Percentiles rank a stretch among this genome's conserved stretches.
These are phyloP conservation scores for Erodium maritimum DNA, from an alignment of 345 rosid species.

Conservation along the genomic window DNA sequence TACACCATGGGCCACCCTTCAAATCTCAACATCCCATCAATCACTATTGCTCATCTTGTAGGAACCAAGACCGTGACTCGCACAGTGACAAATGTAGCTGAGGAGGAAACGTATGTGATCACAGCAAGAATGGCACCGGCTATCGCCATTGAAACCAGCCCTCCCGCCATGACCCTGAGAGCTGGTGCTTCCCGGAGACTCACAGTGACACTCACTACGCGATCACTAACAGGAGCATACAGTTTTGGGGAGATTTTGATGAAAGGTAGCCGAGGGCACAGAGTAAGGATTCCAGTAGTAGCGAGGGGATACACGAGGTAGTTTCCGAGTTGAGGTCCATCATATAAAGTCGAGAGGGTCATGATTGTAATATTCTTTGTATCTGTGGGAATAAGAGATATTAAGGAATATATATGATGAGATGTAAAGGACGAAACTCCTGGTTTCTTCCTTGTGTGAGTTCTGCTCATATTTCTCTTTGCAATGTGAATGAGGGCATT, in stretches of 20 bases:
- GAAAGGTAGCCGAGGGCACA: conserved; percentile 96
- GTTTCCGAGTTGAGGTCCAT: background rate
- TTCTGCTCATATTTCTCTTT: too few relatives aligned
- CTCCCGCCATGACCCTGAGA: conserved; percentile 83
- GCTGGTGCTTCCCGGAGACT: conserved; percentile 56
- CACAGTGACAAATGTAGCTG: conserved; percentile 70
- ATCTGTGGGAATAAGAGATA: background rate
- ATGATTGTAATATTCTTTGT: too few relatives aligned
- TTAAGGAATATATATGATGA: conserved; percentile 7
- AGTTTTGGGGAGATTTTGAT: conserved; percentile 70
- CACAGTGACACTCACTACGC: conserved; percentile 49
- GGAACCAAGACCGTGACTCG: conserved; percentile 55
- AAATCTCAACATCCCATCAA: conserved; percentile 89
- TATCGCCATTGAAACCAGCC: conserved; percentile 63
- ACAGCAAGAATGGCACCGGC: conserved; percentile 75
- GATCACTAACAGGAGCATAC: conserved; percentile 57
- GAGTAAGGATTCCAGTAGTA: conserved; percentile 74
- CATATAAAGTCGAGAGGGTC: too few relatives aligned
- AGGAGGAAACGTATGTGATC: conserved; percentile 80
- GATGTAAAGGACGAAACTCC: conserved; percentile 30
- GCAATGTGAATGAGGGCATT: too few relatives aligned
- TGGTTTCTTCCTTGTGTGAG: too few relatives aligned
- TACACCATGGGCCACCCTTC: conserved; percentile 63
- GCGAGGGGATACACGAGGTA: conserved; percentile 66
- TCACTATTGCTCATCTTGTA: conserved; percentile 69